Evolutionary conservation across 208 protist species (phyloP), one percentile per base, ranked within the genome.

Genomic region (Trypanosoma scelopori): DNA sequence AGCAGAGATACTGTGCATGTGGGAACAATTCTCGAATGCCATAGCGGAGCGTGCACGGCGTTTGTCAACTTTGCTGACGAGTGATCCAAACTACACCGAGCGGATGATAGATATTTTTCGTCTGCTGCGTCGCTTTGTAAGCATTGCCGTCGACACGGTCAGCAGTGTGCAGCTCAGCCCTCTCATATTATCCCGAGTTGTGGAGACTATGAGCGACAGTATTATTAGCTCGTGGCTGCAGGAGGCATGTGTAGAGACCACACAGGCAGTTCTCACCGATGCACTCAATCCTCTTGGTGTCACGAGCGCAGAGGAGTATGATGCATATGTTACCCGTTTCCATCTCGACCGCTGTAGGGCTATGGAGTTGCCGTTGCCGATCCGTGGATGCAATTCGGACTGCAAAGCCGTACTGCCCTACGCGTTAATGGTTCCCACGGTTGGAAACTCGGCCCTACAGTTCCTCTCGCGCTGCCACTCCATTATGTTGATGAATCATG

Each of bases 171-270:
- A 78, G 49, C 73, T 96, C 13, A 91, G 71, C 69, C 78, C 87
- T 43, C 64, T 92, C 48, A 72, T 76, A n/a, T 76, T 96, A 22
- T 82, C 81, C 3, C 87, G 79, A 57, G 84, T 77, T 16, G 77
- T 89, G 60, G 87, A 96, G 69, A 69, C 76, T 32, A 72, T 87
- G 53, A 89, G 80, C 55, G 87, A 96, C 71, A 81, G 69, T 47
- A 76, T 96, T 37, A 77, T 92, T 58, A 94, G 85, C 55, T 70
- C 62, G 53, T 91, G 87, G 84, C 76, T 96, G 55, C 85, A 94
- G 65, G 82, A 81, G 50, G 79, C 84, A 9, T 94, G 91, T 66
- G 59, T 88, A 43, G 71, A 79, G 39, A 79, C 69, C 59, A 83
- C 86, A 62, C 77, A 91, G 74, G 37, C 71, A 23, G 81, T 96